Percentiles rank a stretch among this genome's conserved stretches.
These are phyloP conservation scores for Bipolaris gigantea DNA, from an alignment of 2,329 filamentous ascomycete genomes.

Conservation along the genomic window DNA sequence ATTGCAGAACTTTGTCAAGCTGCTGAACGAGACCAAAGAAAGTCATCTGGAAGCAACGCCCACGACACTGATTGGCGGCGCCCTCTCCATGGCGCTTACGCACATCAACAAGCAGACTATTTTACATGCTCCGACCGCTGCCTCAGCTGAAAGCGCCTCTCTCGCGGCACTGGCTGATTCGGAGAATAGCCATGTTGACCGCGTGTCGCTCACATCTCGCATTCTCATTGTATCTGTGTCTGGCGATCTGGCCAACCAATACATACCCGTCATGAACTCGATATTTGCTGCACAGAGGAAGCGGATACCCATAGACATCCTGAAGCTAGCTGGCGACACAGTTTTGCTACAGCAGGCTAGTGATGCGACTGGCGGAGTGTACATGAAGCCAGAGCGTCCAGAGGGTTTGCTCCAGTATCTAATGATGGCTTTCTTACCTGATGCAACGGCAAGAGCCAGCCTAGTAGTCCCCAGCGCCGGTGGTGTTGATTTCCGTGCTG, in stretches of 20 bases:
- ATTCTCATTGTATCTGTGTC: slow-evolving; percentile 91
- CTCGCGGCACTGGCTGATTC: slow-evolving; percentile 51
- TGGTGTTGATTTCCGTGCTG: slow-evolving; percentile 93
- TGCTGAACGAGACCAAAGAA: slow-evolving; percentile 69
- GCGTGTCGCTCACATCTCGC: slow-evolving; percentile 67
- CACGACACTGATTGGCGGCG: slow-evolving; percentile 87
- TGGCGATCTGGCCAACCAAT: slow-evolving; percentile 82
- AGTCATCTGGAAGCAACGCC: slow-evolving; percentile 66
- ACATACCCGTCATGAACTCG: slow-evolving; percentile 98
- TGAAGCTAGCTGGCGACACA: slow-evolving; percentile 80
- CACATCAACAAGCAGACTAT: slow-evolving; percentile 85
- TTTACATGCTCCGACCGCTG: slow-evolving; percentile 41
- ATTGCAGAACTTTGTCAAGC: slow-evolving; percentile 69
- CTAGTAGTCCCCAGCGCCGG: slow-evolving; percentile 80
- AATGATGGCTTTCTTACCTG: slow-evolving; percentile 89
- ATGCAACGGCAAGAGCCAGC: slow-evolving; percentile 63
- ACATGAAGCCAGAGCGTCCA: slow-evolving; percentile 58
- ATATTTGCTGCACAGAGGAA: slow-evolving; percentile 93
- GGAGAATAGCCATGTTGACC: slow-evolving; percentile 41
- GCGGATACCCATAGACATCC: slow-evolving; percentile 86
- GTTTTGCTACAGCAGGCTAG: slow-evolving; percentile 93
- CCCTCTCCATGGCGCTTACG: slow-evolving; percentile 82
- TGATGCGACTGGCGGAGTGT: slow-evolving; percentile 71
- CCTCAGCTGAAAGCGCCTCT: slow-evolving; percentile 48
- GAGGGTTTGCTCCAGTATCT: slow-evolving; percentile 82